Evolutionary conservation across 2,329 filamentous ascomycete species (phyloP).

Genomic region (Fusarium denticulatum): DNA sequence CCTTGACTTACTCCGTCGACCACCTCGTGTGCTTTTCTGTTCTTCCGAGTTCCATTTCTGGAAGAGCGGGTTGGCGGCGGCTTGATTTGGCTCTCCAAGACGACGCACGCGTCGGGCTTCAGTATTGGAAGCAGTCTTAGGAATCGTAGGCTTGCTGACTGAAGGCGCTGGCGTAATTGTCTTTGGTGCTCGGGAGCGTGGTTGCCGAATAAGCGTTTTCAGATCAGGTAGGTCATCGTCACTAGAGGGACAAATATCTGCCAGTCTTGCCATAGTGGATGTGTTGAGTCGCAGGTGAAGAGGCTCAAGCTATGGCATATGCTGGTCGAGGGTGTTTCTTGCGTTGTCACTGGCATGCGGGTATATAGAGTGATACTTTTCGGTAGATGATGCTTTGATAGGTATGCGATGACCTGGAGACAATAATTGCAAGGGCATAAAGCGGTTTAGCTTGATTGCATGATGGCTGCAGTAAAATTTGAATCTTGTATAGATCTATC

Average conservation of each 20-base stretch:
- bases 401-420: slow-evolving; percentile 12
- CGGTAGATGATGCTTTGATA: slow-evolving; percentile 7
- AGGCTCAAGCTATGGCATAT: background rate
- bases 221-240: slow-evolving; percentile 57
- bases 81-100: slow-evolving; percentile 39
- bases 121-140: slow-evolving; percentile 39
- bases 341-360: slow-evolving; percentile 7
- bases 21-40: slow-evolving; percentile 6
- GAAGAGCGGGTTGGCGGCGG: slow-evolving; percentile 45
- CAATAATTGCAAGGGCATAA: background rate
- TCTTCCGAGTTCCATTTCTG: slow-evolving; percentile 46
- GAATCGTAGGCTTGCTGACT: slow-evolving; percentile 32
- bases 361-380: background rate
- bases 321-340: background rate
- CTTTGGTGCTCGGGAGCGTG: slow-evolving; percentile 27
- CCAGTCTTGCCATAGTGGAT: slow-evolving; percentile 44
- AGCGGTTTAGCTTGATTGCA: slow-evolving; percentile 5
- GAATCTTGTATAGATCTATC: slow-evolving; percentile 11
- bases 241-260: slow-evolving; percentile 45
- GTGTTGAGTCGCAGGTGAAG: background rate
- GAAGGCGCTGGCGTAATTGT: slow-evolving; percentile 4
- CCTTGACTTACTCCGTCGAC: background rate
- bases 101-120: slow-evolving; percentile 47
- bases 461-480: background rate
- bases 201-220: slow-evolving; percentile 43